Percentiles rank a stretch among this genome's conserved stretches.
Evolutionary conservation across 768 basidiomycete species (phyloP).

Genomic region (Floccularia luteovirens): DNA sequence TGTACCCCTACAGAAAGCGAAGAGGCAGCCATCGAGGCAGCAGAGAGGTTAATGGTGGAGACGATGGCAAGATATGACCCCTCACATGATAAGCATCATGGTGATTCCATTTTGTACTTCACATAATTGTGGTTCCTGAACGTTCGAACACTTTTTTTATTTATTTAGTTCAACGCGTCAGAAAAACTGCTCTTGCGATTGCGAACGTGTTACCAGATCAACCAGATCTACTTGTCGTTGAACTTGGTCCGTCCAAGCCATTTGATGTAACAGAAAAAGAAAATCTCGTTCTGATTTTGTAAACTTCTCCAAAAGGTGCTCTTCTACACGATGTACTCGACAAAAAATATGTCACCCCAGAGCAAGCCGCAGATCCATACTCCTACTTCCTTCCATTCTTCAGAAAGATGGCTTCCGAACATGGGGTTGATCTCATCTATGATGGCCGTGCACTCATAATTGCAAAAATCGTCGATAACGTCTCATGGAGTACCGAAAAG

Average conservation of each 20-base stretch:
- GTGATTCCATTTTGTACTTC: slow-evolving; percentile 28
- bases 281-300: background rate
- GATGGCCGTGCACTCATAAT: slow-evolving; percentile 55
- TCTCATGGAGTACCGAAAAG: slow-evolving; percentile 84
- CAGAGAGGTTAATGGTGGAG: slow-evolving; percentile 63
- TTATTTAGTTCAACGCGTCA: slow-evolving; percentile 72
- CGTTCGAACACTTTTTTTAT: slow-evolving; percentile 5
- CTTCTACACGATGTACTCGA: slow-evolving; percentile 84
- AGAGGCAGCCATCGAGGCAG: slow-evolving; percentile 41
- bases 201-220: slow-evolving; percentile 39
- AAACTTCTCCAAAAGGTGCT: slow-evolving; percentile 40
- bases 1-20: slow-evolving; percentile 51
- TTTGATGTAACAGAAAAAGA: slow-evolving; percentile 4
- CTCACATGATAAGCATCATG: slow-evolving; percentile 76
- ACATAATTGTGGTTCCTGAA: background rate
- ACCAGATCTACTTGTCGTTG: slow-evolving; percentile 71
- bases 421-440: slow-evolving; percentile 46
- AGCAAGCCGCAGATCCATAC: slow-evolving; percentile 52
- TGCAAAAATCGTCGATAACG: slow-evolving; percentile 61
- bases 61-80: slow-evolving; percentile 76
- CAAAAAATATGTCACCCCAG: slow-evolving; percentile 70
- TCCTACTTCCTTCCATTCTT: slow-evolving; percentile 66
- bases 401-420: slow-evolving; percentile 27
- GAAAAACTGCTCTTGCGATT: slow-evolving; percentile 66
- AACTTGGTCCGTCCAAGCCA: slow-evolving; percentile 38